Base-by-base conservation (phyloP, 257 asterid species). In the Przewalskia tangutica region DNA sequence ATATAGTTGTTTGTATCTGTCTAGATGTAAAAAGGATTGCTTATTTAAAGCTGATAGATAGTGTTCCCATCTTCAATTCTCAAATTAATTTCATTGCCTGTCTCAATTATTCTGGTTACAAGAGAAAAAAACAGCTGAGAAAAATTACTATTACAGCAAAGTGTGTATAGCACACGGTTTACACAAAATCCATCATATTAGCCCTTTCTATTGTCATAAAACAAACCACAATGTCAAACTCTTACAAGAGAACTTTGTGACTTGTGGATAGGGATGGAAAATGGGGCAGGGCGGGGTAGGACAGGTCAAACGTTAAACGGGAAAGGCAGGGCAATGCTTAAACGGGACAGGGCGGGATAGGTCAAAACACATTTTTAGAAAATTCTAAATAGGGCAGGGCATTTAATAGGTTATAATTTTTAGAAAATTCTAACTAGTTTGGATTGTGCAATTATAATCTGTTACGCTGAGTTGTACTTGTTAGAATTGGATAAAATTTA, bases 21-120 rank as follows among this genome's bases (percentile, higher is more conserved):
- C 51, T 32, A 18, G 59, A 66, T 81, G 85, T 84, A 83, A 60
- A 79, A 75, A 84, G 77, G 60, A 65, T 23, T 71, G 79, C 60
- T 48, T 6, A 20, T 73, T 27, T 44, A 6, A 48, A 12, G 23
- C 23, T 20, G 60, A 73, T 73, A 38, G 8, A 6, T 13, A 18
- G 38, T 44, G n/a, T 42, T 70, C 13, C 18, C 78, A 18, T 44
- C 10, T 71, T n/a, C 36, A 12, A 20, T 18, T 73, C 60, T 73
- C 79, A 44, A 44, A 7, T 48, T 71, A 46, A 12, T 6, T 71
- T 48, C 77, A 17, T n/a, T 67, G 75, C 13, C 48, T 17, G 8
- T 16, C 8, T 36, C 50, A 36, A 32, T 65, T 65, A 12, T 2
- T 12, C 71, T 34, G 51, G 59, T 46, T 20, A 71, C 79, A 10